These are phyloP conservation scores for Orbilia quercus DNA, from an alignment of 2,329 filamentous ascomycete species.

Conservation along the genomic window DNA sequence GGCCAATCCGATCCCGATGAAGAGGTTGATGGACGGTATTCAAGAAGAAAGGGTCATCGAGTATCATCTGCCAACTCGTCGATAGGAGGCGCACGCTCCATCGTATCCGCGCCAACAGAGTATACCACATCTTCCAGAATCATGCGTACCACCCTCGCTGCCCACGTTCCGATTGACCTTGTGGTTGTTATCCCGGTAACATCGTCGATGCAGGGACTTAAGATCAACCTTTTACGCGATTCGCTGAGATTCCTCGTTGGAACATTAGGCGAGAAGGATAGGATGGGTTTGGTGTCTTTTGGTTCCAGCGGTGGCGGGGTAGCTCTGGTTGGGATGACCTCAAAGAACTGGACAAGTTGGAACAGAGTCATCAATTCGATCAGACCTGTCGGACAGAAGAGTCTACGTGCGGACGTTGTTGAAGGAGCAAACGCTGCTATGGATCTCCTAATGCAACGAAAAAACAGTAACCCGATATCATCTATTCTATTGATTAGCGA, in stretches of 20 bases:
- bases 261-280: slow-evolving; percentile 88
- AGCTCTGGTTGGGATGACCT: slow-evolving; percentile 97
- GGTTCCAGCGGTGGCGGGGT: slow-evolving; percentile 93
- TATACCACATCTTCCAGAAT: slow-evolving; percentile 77
- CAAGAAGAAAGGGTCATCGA: slow-evolving; percentile 72
- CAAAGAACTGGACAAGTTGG: slow-evolving; percentile 94
- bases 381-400: slow-evolving; percentile 94
- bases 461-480: slow-evolving; percentile 92
- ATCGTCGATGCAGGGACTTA: slow-evolving; percentile 98
- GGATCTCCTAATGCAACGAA: slow-evolving; percentile 97
- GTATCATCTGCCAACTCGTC: slow-evolving; percentile 85
- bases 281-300: slow-evolving; percentile 97
- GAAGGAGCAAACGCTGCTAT: slow-evolving; percentile 98
- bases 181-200: slow-evolving; percentile 97
- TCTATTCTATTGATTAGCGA: slow-evolving; percentile 98
- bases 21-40: slow-evolving; percentile 65
- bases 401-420: slow-evolving; percentile 92
- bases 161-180: slow-evolving; percentile 93
- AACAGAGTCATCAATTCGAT: slow-evolving; percentile 85
- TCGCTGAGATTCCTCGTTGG: slow-evolving; percentile 91
- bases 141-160: slow-evolving; percentile 60
- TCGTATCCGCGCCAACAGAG: slow-evolving; percentile 88
- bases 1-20: slow-evolving; percentile 47
- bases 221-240: slow-evolving; percentile 93
- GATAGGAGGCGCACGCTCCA: slow-evolving; percentile 83